Evolutionary conservation across 176 grass and related monocot genomes (phyloP).

Genomic region (Oryza officinalis): DNA sequence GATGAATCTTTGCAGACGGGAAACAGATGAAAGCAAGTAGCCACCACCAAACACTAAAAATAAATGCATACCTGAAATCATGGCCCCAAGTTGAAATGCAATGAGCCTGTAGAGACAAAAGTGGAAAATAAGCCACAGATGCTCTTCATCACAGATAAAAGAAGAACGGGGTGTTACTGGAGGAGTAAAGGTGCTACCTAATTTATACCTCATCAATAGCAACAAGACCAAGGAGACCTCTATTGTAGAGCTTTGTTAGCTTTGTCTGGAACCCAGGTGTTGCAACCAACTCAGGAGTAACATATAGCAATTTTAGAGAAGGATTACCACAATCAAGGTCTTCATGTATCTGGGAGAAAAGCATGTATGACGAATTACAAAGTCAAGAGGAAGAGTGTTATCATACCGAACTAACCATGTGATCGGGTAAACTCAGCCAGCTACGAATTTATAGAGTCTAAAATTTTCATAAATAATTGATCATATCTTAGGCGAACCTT

Average conservation of each 20-base stretch:
- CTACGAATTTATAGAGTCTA: neutral
- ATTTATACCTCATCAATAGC: constrained; percentile 88
- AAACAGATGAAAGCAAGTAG: constrained; percentile 1
- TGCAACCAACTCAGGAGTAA: constrained; percentile 93
- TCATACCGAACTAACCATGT: neutral
- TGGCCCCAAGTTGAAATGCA: constrained; percentile 98
- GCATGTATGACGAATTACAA: neutral
- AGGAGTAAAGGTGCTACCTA: constrained; percentile 13
- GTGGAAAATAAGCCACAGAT: constrained; percentile 23
- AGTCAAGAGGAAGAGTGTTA: constrained; percentile 5
- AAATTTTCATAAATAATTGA: neutral
- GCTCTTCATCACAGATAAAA: constrained; percentile 28
- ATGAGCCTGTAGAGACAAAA: constrained; percentile 67
- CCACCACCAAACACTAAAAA: constrained; percentile 27
- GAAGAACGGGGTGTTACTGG: constrained; percentile 16
- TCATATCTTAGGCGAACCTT: constrained; percentile 1
- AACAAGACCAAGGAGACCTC: constrained; percentile 78
- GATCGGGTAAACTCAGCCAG: neutral
- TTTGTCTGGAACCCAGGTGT: constrained; percentile 76
- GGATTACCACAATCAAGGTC: constrained; percentile 81
- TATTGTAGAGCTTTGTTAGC: constrained; percentile 77
- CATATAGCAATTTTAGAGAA: constrained; percentile 86
- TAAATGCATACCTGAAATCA: constrained; percentile 72
- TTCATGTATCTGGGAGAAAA: constrained; percentile 76
- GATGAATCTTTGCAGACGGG: constrained; percentile 27